Base-by-base conservation (phyloP, 2,329 filamentous ascomycete genomes). In the Arthrocladium fulminans region DNA sequence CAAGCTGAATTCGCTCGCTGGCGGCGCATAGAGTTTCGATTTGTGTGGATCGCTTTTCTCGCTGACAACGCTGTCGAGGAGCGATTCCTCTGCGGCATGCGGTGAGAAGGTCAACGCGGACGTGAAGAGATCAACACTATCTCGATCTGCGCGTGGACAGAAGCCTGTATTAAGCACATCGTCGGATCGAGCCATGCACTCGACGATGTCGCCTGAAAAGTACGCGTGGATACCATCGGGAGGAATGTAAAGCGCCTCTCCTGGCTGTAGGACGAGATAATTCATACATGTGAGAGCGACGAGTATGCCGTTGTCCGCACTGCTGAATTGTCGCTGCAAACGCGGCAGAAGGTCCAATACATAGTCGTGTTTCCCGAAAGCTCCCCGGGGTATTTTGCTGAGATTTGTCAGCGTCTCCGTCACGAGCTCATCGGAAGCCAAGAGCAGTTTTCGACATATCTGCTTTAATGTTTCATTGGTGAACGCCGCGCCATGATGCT, bases 121-220 rank as follows among this genome's bases (percentile, higher is more conserved):
- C 19, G 71, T 71, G 64, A 88, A 88, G 23, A 81, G 61, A 17
- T 85, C 80, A 20, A 81, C 69, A 37, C 71, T 78, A 59, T 85
- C 75, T 10, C 82, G 73, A 40, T 85, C 79, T 0, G 78, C 75
- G 1, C 71, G 71, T 0, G 84, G 83, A 56, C 83, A 88, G 69
- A 89, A 86, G 0, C 84, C 84, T 0, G 77, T 79, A 63, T 85
- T 86, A 43, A 88, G 70, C 1, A 88, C 83, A 50, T 87, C 86
- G 67, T 88, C 81, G 17, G 75, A 80, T 6, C 83, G 75, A 1
- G 84, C 84, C 84, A 88, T 88, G 65, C 83, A 87, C 63, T 88
- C 84, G 57, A 88, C 79, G 45, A 88, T 86, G 60, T 87, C 79
- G 2, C 84, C 84, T 3, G 75, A 74, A 0, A 88, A 69, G 59